Conservation (phyloP, 768 basidiomycete genomes). For the Lactarius indigo region DNA sequence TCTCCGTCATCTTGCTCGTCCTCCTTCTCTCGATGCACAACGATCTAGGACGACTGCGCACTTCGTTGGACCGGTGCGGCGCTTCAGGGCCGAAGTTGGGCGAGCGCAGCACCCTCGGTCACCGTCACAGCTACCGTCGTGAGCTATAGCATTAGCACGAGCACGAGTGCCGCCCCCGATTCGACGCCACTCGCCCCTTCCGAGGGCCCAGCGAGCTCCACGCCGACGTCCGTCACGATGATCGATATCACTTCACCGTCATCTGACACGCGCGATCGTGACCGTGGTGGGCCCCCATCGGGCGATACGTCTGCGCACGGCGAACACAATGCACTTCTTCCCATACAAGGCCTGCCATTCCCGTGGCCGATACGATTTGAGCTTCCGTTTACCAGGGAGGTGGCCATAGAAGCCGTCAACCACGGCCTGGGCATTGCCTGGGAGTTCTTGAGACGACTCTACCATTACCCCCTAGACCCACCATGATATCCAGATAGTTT, state of each 20-base stretch:
- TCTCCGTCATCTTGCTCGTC: slow-evolving; percentile 31
- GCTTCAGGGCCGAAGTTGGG: slow-evolving; percentile 16
- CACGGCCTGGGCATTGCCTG: slow-evolving; percentile 42
- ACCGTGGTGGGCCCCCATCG: slow-evolving; percentile 23
- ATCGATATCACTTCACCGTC: slow-evolving; percentile 20
- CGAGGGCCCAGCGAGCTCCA: background rate
- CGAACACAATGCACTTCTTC: slow-evolving; percentile 19
- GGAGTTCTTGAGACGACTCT: slow-evolving; percentile 46
- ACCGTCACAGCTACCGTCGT: slow-evolving; percentile 43
- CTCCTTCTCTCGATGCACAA: slow-evolving; percentile 30
- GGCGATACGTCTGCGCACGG: slow-evolving; percentile 29
- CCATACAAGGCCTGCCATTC: slow-evolving; percentile 33
- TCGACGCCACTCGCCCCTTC: background rate
- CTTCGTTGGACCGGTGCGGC: slow-evolving; percentile 31
- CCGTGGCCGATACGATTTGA: slow-evolving; percentile 31
- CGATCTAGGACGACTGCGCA: slow-evolving; percentile 32
- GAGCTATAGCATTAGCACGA: background rate
- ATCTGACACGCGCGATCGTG: slow-evolving; percentile 26
- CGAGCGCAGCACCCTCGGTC: slow-evolving; percentile 12
- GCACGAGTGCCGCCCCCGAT: background rate
- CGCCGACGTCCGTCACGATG: slow-evolving; percentile 16
- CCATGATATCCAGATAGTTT: slow-evolving; percentile 28
- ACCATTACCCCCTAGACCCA: slow-evolving; percentile 58
- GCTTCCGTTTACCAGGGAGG: slow-evolving; percentile 36
- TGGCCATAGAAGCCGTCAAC: slow-evolving; percentile 35